Evolutionary conservation across 129 eudicot species (phyloP), one percentile per base, ranked within the genome.

Genomic region (Saposhnikovia divaricata): DNA sequence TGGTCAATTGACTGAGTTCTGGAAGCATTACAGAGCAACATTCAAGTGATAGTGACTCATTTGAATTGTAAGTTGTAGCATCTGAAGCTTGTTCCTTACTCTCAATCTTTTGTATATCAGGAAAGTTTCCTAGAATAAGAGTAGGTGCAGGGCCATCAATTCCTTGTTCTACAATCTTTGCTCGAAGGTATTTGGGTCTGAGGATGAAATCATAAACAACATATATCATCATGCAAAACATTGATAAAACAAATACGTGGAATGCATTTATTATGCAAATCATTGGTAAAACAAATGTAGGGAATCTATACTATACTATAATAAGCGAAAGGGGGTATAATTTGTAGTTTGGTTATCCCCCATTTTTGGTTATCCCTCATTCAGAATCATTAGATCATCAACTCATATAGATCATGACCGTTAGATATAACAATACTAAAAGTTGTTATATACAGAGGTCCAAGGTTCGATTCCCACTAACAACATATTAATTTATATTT

Each of bases 91-190:
- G 14, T 16, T 15, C 48, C 40, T 21, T 13, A 27, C 7, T 9
- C 80, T 34, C 42, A 1, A 72, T 34, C 8, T 66, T 13, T 15
- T 66, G 38, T 11, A 66, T 31, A 13, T 53, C 80, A 5, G 80
- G 80, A 21, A 53, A 9, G 47, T 77, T 77, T 28, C 80, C 80
- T 19, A 77, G 38, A 19, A 77, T 4, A 4, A 53, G 31, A 47
- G 27, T 47, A 19, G 71, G 80, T 47, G 2, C 13, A 13, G 80
- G 80, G 21, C 70, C 70, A 38, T 77, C 15, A 19, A 77, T 23
- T 9, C 80, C 80, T 53, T 53, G 80, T 11, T 53, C 34, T 31
- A 16, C 45, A n/a, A 76, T 70, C 79, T 37, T 76, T 34, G 21
- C 27, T 51, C 79, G 68, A 6, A 50, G 79, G 10, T 19, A 16